Base-by-base conservation (phyloP, 192 early-diverging fungal genomes). In the Dissophora ornata region DNA sequence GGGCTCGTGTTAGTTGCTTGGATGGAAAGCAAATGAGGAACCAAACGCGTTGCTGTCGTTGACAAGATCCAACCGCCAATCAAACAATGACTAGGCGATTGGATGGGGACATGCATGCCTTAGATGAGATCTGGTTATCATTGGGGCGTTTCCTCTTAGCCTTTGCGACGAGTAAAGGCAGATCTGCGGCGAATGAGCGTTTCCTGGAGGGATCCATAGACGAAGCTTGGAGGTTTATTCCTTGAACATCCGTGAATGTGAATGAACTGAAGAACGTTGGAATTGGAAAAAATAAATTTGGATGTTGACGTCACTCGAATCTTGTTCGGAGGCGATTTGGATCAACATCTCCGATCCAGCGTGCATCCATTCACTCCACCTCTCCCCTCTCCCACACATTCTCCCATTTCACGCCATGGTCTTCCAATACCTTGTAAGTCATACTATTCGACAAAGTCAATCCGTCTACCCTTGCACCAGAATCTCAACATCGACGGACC, bases 91-190 rank as follows among this genome's bases (percentile, higher is more conserved):
- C 13, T 16, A 1, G 28, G 28, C 18, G 18, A 25, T 33, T 38
- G 25, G n/a, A 13, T 56, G 47, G 40, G 24, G 9, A 30, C 30
- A 55, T 32, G 8, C 59, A 8, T 77, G 73, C 73, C 73, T 77
- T 77, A 2, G 73, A 77, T 50, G 73, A 77, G 58, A 77, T 77
- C 47, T 77, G 73, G 53, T 77, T 77, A 40, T 77, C 73, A 32
- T 77, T 77, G 6, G 73, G 73, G 25, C 73, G 73, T 41, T 77
- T 77, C 47, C 73, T 67, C 53, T 77, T 77, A 44, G 73, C 73
- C 30, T 67, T 77, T 28, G 73, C 58, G 29, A 77, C 53, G 3
- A 67, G 51, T 24, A 45, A 3, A 18, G 73, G 73, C 45, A 67
- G 46, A 10, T 77, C 73, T 32, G 36, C 52, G 2, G 73, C 64